These are phyloP conservation scores for Chalaropsis ovoidea DNA, from an alignment of 2,329 filamentous ascomycete species.

Conservation along the genomic window DNA sequence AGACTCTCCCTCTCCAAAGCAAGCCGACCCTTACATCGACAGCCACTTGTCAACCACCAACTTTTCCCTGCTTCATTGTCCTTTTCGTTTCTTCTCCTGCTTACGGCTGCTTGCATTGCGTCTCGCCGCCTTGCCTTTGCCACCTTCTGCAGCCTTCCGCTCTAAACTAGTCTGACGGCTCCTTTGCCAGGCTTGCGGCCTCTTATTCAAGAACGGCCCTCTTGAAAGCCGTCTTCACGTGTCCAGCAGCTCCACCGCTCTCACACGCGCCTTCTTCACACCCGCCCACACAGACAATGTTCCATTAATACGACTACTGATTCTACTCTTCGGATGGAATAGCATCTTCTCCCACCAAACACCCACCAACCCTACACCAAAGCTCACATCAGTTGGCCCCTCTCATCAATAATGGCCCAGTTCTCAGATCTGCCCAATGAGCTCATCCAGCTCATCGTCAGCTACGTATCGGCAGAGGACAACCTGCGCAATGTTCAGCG, in stretches of 20 bases:
- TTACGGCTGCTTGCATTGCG: background rate
- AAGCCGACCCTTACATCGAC: background rate
- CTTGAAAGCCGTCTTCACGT: no score
- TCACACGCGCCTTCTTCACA: background rate
- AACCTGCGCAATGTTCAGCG: slow-evolving; percentile 40
- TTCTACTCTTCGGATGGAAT: background rate
- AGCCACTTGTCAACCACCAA: background rate
- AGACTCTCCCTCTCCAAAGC: background rate
- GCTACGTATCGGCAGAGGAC: slow-evolving; percentile 49
- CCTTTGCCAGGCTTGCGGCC: background rate
- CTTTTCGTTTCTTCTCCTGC: background rate
- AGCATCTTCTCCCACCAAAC: background rate
- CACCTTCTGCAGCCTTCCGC: background rate
- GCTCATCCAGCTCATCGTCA: slow-evolving; percentile 68
- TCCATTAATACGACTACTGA: background rate
- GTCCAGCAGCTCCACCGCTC: background rate
- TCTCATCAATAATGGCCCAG: slow-evolving; percentile 8
- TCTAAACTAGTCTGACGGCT: background rate
- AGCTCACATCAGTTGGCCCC: background rate
- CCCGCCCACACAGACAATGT: background rate
- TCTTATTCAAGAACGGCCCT: background rate
- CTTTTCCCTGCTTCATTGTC: background rate
- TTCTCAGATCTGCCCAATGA: slow-evolving; percentile 60
- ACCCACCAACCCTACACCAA: background rate
- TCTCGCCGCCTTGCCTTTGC: background rate